These are phyloP conservation scores for Peronospora belbahrii DNA, from an alignment of 352 stramenopile genomes.

Conservation along the genomic window DNA sequence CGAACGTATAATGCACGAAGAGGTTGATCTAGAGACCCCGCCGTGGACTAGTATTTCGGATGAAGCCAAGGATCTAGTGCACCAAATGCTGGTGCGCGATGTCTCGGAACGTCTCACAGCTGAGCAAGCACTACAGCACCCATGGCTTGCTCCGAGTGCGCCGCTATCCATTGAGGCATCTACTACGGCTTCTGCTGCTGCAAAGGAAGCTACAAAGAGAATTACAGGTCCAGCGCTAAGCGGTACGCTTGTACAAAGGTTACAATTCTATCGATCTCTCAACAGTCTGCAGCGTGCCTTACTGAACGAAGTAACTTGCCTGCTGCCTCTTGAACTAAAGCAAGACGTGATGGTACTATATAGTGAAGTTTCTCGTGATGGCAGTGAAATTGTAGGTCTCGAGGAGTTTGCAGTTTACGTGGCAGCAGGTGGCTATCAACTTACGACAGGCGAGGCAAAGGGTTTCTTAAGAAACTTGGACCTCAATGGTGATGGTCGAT, in stretches of 20 bases:
- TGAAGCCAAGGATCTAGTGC: constrained; percentile 51
- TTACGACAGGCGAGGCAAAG: constrained; percentile 52
- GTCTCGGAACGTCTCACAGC: constrained; percentile 34
- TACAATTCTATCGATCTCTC: constrained; percentile 68
- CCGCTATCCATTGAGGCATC: constrained; percentile 12
- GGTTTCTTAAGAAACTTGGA: constrained; percentile 56
- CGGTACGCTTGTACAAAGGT: constrained; percentile 61
- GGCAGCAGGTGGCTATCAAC: constrained; percentile 41
- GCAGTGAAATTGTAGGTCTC: constrained; percentile 38
- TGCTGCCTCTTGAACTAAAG: constrained; percentile 47
- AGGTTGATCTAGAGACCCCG: constrained; percentile 39
- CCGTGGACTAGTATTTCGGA: constrained; percentile 49
- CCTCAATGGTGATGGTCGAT: constrained; percentile 48
- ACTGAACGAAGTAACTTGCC: constrained; percentile 45
- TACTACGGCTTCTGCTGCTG: constrained; percentile 19
- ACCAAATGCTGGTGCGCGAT: constrained; percentile 43
- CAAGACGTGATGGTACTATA: constrained; percentile 62
- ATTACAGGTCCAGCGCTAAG: constrained; percentile 29
- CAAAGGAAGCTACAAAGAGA: constrained; percentile 19
- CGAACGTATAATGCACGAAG: constrained; percentile 52
- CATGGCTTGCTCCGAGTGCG: constrained; percentile 39
- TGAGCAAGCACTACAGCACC: constrained; percentile 54
- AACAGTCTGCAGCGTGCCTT: constrained; percentile 63
- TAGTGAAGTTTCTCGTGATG: constrained; percentile 47
- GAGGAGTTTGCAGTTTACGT: constrained; percentile 50